Evolutionary conservation across 2,329 filamentous ascomycete species (phyloP).

Genomic region (Colletotrichum simmondsii): DNA sequence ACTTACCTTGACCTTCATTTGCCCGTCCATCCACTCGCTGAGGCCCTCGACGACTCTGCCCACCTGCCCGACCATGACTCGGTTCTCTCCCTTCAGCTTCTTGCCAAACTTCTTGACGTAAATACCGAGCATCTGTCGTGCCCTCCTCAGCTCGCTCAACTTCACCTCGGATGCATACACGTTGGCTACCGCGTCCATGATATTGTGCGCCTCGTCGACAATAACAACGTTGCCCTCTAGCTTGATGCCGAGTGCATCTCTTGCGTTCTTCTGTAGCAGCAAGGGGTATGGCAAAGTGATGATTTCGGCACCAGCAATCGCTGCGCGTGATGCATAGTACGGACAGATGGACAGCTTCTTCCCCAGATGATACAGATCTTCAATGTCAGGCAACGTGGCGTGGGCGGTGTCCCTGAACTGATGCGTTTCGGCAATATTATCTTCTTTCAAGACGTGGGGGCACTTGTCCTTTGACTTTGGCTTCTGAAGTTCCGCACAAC

Average conservation of each 20-base stretch:
- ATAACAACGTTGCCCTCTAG: slow-evolving; percentile 92
- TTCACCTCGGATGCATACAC: slow-evolving; percentile 86
- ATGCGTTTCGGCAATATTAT: slow-evolving; percentile 76
- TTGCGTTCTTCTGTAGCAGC: slow-evolving; percentile 84
- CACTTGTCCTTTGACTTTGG: slow-evolving; percentile 76
- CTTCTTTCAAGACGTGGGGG: slow-evolving; percentile 80
- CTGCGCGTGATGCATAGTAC: slow-evolving; percentile 92
- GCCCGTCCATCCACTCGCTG: slow-evolving; percentile 72
- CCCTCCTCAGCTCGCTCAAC: slow-evolving; percentile 77
- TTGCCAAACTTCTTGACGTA: slow-evolving; percentile 92
- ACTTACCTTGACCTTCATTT: slow-evolving; percentile 58
- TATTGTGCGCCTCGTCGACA: slow-evolving; percentile 96
- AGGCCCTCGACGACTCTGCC: slow-evolving; percentile 86
- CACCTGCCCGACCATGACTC: slow-evolving; percentile 90
- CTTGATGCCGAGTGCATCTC: slow-evolving; percentile 88
- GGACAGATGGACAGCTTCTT: slow-evolving; percentile 86
- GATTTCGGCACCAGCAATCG: slow-evolving; percentile 87
- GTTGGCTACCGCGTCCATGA: slow-evolving; percentile 92
- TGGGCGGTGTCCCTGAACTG: slow-evolving; percentile 88
- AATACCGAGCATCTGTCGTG: slow-evolving; percentile 78
- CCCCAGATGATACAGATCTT: slow-evolving; percentile 85
- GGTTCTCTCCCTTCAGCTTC: slow-evolving; percentile 88
- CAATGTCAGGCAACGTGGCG: slow-evolving; percentile 90
- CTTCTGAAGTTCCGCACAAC: slow-evolving; percentile 90
- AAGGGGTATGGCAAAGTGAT: slow-evolving; percentile 93